Evolutionary conservation across 2,329 filamentous ascomycete genomes (phyloP).

Genomic region (Botrytis squamosa): DNA sequence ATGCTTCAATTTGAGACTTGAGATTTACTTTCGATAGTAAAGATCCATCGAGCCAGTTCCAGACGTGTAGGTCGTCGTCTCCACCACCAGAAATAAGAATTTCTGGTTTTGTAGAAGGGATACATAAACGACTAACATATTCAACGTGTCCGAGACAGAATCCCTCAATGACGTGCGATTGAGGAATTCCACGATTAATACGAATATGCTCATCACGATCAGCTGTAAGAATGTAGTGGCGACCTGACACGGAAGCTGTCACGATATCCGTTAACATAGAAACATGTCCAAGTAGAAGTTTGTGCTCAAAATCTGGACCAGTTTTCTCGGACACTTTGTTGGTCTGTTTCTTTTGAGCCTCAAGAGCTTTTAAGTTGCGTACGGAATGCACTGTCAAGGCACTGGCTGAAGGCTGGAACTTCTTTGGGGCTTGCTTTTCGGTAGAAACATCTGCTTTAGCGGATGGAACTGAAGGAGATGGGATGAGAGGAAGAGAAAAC

Average conservation of each 20-base stretch:
- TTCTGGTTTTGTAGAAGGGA: slow-evolving; percentile 56
- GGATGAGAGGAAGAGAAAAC: slow-evolving; percentile 76
- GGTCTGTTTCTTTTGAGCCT: slow-evolving; percentile 54
- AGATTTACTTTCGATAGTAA: slow-evolving; percentile 57
- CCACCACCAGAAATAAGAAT: slow-evolving; percentile 83
- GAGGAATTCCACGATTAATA: slow-evolving; percentile 75
- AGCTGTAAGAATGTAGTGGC: slow-evolving; percentile 62
- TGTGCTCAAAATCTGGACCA: slow-evolving; percentile 64
- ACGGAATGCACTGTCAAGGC: slow-evolving; percentile 62
- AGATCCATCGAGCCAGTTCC: slow-evolving; percentile 65
- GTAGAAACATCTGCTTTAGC: slow-evolving; percentile 25
- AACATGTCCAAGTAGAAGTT: slow-evolving; percentile 85
- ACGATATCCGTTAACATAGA: slow-evolving; percentile 84
- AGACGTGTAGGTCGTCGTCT: slow-evolving; percentile 74
- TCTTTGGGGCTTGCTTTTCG: slow-evolving; percentile 32
- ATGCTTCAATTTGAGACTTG: slow-evolving; percentile 45
- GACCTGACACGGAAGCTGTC: slow-evolving; percentile 52
- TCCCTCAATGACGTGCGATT: slow-evolving; percentile 82
- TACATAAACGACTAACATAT: slow-evolving; percentile 76
- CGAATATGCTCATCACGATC: slow-evolving; percentile 84
- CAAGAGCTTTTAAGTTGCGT: slow-evolving; percentile 60
- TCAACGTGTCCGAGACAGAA: slow-evolving; percentile 87
- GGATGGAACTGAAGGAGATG: slow-evolving; percentile 21
- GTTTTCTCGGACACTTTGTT: slow-evolving; percentile 34
- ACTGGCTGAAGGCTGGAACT: slow-evolving; percentile 53